Conservation (phyloP, 2,329 filamentous ascomycete species). For the Coccinonectria pachysandricola region DNA sequence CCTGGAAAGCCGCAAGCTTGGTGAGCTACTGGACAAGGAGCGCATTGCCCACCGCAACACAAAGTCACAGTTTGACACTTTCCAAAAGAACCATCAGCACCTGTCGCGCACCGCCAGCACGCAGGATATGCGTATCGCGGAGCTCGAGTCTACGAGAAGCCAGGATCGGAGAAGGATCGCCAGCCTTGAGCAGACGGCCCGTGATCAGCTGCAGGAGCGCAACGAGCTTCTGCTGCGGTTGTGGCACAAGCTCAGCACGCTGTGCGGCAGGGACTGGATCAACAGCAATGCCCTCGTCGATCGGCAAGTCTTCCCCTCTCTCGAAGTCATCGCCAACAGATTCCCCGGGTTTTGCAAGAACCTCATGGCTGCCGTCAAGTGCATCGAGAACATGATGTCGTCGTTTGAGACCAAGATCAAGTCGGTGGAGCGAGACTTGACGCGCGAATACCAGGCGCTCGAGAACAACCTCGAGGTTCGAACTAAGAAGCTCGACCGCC, state of each 20-base stretch:
- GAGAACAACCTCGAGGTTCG: constrained; percentile 72
- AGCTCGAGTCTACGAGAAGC: constrained; percentile 71
- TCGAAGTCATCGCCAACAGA: constrained; percentile 78
- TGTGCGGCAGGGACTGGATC: constrained; percentile 88
- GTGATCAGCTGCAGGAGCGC: constrained; percentile 79
- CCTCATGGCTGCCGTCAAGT: constrained; percentile 75
- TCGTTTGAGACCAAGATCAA: constrained; percentile 74
- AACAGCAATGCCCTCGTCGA: constrained; percentile 84
- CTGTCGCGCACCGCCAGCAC: constrained; percentile 77
- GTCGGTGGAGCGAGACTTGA: constrained; percentile 78
- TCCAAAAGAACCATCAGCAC: constrained; percentile 78
- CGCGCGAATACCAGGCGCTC: constrained; percentile 79
- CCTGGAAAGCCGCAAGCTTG: constrained; percentile 73
- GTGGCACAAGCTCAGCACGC: constrained; percentile 76
- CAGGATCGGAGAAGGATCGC: constrained; percentile 70
- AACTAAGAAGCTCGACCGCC: constrained; percentile 73
- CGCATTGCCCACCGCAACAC: constrained; percentile 75
- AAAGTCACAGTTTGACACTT: constrained; percentile 77
- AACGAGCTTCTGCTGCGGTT: constrained; percentile 80
- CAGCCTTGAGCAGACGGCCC: constrained; percentile 67
- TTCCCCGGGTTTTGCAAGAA: constrained; percentile 86
- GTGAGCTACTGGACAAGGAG: constrained; percentile 86
- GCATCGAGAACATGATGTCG: constrained; percentile 68
- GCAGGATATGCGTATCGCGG: constrained; percentile 73
- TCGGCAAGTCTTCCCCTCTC: constrained; percentile 67